A percentile compares a stretch with the other conserved stretches of the same genome.
phyloP scores from a whole-genome alignment of 257 asterid genomes.

The Mentha longifolia region DNA sequence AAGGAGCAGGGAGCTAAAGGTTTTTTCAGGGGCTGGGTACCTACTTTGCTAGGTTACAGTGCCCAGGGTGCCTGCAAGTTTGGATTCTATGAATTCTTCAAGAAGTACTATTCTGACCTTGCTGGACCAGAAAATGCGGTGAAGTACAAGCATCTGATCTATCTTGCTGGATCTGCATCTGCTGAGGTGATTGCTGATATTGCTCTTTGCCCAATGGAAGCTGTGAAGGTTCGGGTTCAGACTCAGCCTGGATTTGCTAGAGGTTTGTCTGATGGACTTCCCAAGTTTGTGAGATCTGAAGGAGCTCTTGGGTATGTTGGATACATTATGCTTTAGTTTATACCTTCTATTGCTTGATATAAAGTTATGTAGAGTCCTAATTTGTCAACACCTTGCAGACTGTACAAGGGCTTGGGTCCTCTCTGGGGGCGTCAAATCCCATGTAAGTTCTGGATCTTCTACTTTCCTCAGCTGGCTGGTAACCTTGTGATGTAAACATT shows the following conservation, averaged over 20 bases:
- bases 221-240: constrained; percentile 63
- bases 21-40: constrained; percentile 63
- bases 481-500: background rate
- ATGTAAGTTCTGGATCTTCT: constrained; percentile 54
- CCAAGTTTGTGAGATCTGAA: constrained; percentile 57
- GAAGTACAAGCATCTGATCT: constrained; percentile 52
- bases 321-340: background rate
- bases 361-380: background rate
- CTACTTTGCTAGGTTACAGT: constrained; percentile 56
- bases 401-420: constrained; percentile 90
- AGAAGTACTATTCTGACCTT: constrained; percentile 54
- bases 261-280: constrained; percentile 56
- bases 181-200: constrained; percentile 59
- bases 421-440: constrained; percentile 99
- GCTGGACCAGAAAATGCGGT: constrained; percentile 55
- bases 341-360: constrained; percentile 12
- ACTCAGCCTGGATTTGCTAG: constrained; percentile 64
- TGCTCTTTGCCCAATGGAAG: constrained; percentile 59
- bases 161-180: constrained; percentile 62
- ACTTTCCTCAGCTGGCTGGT: background rate
- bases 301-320: constrained; percentile 53
- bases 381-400: constrained; percentile 46
- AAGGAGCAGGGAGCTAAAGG: constrained; percentile 56
- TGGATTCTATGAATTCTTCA: constrained; percentile 56
- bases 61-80: constrained; percentile 68